These are phyloP conservation scores for Furcasterigmium sp. DNA, from an alignment of 2,329 filamentous ascomycete genomes.

Conservation along the genomic window DNA sequence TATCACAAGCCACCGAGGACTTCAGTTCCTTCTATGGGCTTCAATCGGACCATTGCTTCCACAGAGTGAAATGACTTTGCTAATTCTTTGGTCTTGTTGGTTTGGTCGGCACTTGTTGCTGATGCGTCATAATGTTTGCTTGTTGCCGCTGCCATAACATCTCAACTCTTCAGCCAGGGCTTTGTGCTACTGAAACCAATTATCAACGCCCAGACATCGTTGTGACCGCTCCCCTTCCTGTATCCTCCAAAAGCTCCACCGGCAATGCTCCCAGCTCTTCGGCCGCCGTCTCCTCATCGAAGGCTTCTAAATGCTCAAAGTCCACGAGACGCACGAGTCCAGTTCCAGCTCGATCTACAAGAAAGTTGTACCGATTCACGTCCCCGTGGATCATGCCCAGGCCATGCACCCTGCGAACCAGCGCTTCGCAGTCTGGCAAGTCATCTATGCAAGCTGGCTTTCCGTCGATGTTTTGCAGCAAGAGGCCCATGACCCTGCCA, in stretches of 20 bases:
- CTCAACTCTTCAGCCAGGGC: no score
- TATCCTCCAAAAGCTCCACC: background rate
- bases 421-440: constrained; percentile 11
- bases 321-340: constrained; percentile 20
- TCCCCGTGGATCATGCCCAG: constrained; percentile 27
- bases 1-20: no score
- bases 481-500: constrained; percentile 12
- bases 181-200: no score
- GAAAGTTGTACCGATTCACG: constrained; percentile 31
- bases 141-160: no score
- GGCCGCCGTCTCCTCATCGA: background rate
- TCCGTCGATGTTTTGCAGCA: constrained; percentile 13
- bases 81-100: no score
- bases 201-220: no score
- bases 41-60: no score
- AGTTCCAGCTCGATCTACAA: constrained; percentile 18
- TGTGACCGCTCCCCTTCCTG: background rate
- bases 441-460: constrained; percentile 9
- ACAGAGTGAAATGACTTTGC: no score
- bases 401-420: constrained; percentile 14
- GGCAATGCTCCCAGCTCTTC: background rate
- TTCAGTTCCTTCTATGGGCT: no score
- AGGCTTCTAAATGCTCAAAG: constrained; percentile 19
- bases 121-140: no score
- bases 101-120: no score